Evolutionary conservation across 75 land plant species (phyloP).

Genomic region (Adiantum capillusveneris): DNA sequence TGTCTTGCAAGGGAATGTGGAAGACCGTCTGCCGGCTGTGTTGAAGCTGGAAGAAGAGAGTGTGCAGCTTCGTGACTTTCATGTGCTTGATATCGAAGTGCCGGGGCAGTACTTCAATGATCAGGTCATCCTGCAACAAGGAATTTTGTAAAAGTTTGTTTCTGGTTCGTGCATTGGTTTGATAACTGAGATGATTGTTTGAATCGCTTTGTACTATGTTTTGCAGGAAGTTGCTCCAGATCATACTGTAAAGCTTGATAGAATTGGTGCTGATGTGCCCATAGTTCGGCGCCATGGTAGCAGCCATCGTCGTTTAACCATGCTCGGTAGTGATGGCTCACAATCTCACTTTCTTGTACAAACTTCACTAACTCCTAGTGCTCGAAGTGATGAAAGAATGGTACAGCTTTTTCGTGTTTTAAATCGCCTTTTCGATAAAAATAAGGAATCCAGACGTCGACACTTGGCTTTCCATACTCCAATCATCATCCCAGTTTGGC

Average conservation of each 20-base stretch:
- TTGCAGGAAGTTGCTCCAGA: slow-evolving; percentile 97
- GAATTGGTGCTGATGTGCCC: slow-evolving; percentile 96
- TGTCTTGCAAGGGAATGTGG: slow-evolving; percentile 91
- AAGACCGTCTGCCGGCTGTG: slow-evolving; percentile 94
- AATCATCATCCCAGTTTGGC: slow-evolving; percentile 97
- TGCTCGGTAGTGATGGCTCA: slow-evolving; percentile 97
- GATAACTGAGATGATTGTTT: too few relatives aligned
- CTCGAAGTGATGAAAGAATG: slow-evolving; percentile 98
- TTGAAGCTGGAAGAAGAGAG: slow-evolving; percentile 98
- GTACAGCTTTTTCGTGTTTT: slow-evolving; percentile 92
- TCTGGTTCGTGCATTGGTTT: too few relatives aligned
- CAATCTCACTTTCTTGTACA: slow-evolving; percentile 95
- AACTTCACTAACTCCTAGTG: slow-evolving; percentile 96
- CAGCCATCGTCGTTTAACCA: slow-evolving; percentile 91
- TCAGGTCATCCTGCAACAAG: slow-evolving; percentile 51
- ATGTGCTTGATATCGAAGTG: slow-evolving; percentile 96
- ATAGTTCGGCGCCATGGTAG: slow-evolving; percentile 99
- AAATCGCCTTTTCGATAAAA: slow-evolving; percentile 94
- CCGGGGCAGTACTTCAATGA: slow-evolving; percentile 98
- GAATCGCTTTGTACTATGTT: neutral
- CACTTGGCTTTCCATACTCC: slow-evolving; percentile 90
- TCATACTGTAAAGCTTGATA: slow-evolving; percentile 93
- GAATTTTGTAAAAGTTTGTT: too few relatives aligned
- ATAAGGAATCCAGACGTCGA: slow-evolving; percentile 94
- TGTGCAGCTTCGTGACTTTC: slow-evolving; percentile 79